Percentiles rank a stretch among this genome's conserved stretches.
phyloP scores from a whole-genome alignment of 495 filamentous ascomycete species.

The Podospora conica region DNA sequence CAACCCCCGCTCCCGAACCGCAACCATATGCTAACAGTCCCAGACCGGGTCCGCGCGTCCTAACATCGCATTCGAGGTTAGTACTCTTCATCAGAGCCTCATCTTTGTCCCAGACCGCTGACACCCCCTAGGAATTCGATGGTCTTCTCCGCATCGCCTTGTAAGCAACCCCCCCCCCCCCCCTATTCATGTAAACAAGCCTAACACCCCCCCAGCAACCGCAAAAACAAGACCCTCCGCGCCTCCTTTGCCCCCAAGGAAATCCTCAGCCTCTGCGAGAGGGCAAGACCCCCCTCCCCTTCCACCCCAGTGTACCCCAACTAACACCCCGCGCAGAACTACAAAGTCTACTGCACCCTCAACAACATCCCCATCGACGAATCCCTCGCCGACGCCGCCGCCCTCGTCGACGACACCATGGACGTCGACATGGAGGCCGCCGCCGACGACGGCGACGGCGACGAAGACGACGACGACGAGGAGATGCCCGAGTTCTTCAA shows the following conservation, averaged over 20 bases:
- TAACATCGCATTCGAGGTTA: conserved; percentile 69
- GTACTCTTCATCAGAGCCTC: not conserved
- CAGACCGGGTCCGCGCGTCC: conserved; percentile 69
- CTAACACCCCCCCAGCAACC: conserved; percentile 21
- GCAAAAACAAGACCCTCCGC: conserved; percentile 63
- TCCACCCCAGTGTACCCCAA: not conserved
- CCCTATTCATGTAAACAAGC: conserved; percentile 26
- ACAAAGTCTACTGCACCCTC: conserved; percentile 80
- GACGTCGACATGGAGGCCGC: conserved; percentile 50
- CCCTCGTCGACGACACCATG: conserved; percentile 41
- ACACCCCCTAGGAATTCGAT: conserved; percentile 65
- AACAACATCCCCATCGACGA: conserved; percentile 76
- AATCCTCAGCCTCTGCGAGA: conserved; percentile 73
- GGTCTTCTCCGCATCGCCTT: conserved; percentile 81
- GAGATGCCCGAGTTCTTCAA: conserved; percentile 75
- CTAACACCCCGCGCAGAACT: conserved; percentile 49
- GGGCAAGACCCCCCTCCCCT: conserved; percentile 16
- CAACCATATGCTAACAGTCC: conserved; percentile 46
- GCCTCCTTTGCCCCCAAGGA: conserved; percentile 66
- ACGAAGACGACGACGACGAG: conserved; percentile 30
- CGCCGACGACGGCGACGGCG: conserved; percentile 41
- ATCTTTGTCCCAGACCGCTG: not conserved
- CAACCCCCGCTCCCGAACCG: not conserved
- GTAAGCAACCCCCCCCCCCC: conserved; percentile 34
- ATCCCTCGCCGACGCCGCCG: conserved; percentile 41